A percentile compares a stretch with the other conserved stretches of the same genome.
Conservation (phyloP, 345 rosid species). For the Combretum micranthum region DNA sequence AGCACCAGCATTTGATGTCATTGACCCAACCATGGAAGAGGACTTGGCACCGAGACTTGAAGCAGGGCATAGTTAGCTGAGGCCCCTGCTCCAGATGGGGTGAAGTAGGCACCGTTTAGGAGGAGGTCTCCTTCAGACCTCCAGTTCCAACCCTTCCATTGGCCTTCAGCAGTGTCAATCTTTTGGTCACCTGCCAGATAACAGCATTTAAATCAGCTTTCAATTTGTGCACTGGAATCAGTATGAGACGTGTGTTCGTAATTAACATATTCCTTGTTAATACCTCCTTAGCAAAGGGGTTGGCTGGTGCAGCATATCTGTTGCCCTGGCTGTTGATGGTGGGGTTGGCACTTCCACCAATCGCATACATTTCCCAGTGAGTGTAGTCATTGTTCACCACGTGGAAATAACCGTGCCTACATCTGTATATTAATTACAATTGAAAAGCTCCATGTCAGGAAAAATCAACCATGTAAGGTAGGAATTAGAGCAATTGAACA, state of each 20-base stretch:
- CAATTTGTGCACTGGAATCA: not conserved
- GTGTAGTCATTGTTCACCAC: slow-evolving; percentile 57
- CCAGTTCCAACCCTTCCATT: slow-evolving; percentile 26
- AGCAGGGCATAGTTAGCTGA: slow-evolving; percentile 20
- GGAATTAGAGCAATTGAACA: no score
- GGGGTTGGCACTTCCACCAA: slow-evolving; percentile 45
- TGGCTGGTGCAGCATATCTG: slow-evolving; percentile 40
- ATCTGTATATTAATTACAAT: slow-evolving; percentile 18
- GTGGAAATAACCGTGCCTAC: slow-evolving; percentile 50
- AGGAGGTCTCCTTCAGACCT: slow-evolving; percentile 22
- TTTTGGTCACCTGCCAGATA: slow-evolving; percentile 17
- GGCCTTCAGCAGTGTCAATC: slow-evolving; percentile 14
- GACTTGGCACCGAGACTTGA: slow-evolving; percentile 22
- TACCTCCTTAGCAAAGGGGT: slow-evolving; percentile 48
- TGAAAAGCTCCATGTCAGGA: not conserved
- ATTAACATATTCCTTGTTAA: not conserved
- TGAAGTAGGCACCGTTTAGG: slow-evolving; percentile 23
- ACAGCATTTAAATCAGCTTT: not conserved
- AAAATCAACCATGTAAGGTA: no score
- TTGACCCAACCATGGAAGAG: slow-evolving; percentile 19
- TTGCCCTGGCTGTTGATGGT: slow-evolving; percentile 53
- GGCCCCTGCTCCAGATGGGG: slow-evolving; percentile 22
- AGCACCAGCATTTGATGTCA: slow-evolving; percentile 11
- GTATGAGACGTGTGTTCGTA: not conserved
- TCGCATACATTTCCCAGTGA: slow-evolving; percentile 59